Evolutionary conservation across 371 early-diverging fungal species (phyloP).

Genomic region (Lichtheimia hyalospora): DNA sequence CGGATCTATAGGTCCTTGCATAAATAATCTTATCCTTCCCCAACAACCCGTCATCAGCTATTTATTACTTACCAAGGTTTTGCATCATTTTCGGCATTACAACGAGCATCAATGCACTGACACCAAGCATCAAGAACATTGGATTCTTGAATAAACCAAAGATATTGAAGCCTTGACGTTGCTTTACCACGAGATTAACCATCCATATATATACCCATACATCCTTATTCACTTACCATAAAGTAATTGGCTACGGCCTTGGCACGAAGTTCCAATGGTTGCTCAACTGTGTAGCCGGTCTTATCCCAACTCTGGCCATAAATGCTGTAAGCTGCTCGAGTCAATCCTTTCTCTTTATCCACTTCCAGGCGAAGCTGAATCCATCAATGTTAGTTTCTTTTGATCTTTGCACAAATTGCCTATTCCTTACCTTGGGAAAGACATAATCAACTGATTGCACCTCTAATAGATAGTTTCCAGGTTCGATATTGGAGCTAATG

Average conservation of each 20-base stretch:
- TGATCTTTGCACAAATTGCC: not conserved
- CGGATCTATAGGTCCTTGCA: slow-evolving; percentile 23
- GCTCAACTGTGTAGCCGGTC: slow-evolving; percentile 28
- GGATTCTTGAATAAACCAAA: slow-evolving; percentile 50
- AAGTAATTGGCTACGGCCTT: slow-evolving; percentile 49
- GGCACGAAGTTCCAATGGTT: slow-evolving; percentile 46
- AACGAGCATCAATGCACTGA: slow-evolving; percentile 45
- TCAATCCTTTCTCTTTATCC: slow-evolving; percentile 18
- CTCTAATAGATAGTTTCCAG: slow-evolving; percentile 50
- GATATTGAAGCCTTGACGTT: slow-evolving; percentile 44
- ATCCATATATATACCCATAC: not conserved
- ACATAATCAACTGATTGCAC: slow-evolving; percentile 44
- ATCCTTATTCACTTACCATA: slow-evolving; percentile 24
- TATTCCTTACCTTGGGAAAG: slow-evolving; percentile 36
- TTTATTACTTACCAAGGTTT: slow-evolving; percentile 33
- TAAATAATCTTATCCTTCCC: not conserved
- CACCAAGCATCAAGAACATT: slow-evolving; percentile 52
- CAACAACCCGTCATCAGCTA: not conserved
- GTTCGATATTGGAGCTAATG: slow-evolving; percentile 15
- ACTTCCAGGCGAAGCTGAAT: slow-evolving; percentile 47
- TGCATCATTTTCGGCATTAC: slow-evolving; percentile 52
- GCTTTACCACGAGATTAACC: slow-evolving; percentile 17
- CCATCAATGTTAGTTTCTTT: not conserved
- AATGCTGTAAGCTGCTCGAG: slow-evolving; percentile 36
- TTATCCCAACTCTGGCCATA: slow-evolving; percentile 38